phyloP scores from a whole-genome alignment of 257 asterid genomes.

The Mentha longifolia region DNA sequence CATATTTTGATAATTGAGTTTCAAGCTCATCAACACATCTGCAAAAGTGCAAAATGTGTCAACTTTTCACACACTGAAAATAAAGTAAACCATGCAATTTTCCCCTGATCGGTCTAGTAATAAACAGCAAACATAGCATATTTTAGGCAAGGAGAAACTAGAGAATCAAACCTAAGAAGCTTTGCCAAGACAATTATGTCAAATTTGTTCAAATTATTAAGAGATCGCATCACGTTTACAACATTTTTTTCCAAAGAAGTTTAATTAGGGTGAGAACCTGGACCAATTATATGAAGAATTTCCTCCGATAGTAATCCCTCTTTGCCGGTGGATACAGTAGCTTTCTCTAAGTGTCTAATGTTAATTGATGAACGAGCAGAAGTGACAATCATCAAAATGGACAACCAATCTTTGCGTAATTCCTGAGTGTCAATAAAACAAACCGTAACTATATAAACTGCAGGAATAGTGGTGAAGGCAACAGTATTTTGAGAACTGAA shows the following conservation, averaged over 20 bases:
- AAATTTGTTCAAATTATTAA: slow-evolving; percentile 16
- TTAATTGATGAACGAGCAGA: slow-evolving; percentile 97
- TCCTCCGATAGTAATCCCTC: slow-evolving; percentile 97
- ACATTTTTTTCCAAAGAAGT: slow-evolving; percentile 23
- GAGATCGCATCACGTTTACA: slow-evolving; percentile 19
- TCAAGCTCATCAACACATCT: slow-evolving; percentile 99
- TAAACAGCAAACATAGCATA: slow-evolving; percentile 8
- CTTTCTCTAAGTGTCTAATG: slow-evolving; percentile 96
- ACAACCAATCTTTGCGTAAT: slow-evolving; percentile 91
- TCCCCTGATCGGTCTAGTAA: slow-evolving; percentile 10
- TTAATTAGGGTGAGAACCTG: slow-evolving; percentile 53
- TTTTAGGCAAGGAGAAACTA: slow-evolving; percentile 24
- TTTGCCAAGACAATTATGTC: slow-evolving; percentile 8
- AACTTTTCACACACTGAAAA: slow-evolving; percentile 25
- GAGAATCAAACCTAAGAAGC: slow-evolving; percentile 1
- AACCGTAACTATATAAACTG: not conserved
- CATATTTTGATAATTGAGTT: slow-evolving; percentile 81
- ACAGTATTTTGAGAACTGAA: slow-evolving; percentile 21
- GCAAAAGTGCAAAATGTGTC: slow-evolving; percentile 45
- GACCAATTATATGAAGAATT: slow-evolving; percentile 99
- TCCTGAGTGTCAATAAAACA: slow-evolving; percentile 57
- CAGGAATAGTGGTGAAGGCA: slow-evolving; percentile 31
- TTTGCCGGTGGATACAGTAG: slow-evolving; percentile 98
- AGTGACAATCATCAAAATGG: slow-evolving; percentile 91
- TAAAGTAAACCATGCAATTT: slow-evolving; percentile 25